These are phyloP conservation scores for Aquanectria penicillioides DNA, from an alignment of 2,329 filamentous ascomycete species.

Conservation along the genomic window DNA sequence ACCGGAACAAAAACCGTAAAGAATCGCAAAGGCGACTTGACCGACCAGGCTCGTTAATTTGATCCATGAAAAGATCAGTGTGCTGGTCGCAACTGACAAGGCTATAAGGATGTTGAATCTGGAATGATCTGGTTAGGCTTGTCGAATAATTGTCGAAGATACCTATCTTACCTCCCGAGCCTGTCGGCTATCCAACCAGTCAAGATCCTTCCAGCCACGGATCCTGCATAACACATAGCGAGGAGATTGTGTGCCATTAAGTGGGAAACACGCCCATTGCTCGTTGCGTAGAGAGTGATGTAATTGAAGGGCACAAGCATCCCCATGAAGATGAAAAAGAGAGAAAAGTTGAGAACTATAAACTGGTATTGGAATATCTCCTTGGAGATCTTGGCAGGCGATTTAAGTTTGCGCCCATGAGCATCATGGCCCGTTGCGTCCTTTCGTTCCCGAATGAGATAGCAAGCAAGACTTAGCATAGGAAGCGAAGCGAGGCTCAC, in stretches of 20 bases:
- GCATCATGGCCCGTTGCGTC: conserved; percentile 24
- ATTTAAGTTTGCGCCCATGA: conserved; percentile 16
- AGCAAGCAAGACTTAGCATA: conserved; percentile 39
- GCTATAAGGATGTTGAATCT: conserved; percentile 54
- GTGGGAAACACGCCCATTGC: conserved; percentile 55
- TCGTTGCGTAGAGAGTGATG: conserved; percentile 61
- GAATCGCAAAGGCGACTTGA: conserved; percentile 37
- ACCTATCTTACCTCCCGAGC: conserved; percentile 50
- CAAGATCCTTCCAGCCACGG: conserved; percentile 61
- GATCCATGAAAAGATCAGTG: conserved; percentile 46
- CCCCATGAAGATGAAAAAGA: conserved; percentile 43
- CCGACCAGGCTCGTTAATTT: conserved; percentile 28
- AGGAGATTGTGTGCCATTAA: conserved; percentile 69
- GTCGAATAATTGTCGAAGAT: neutral
- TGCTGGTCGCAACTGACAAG: conserved; percentile 33
- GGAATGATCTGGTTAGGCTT: neutral
- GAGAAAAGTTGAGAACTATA: conserved; percentile 29
- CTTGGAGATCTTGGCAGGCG: conserved; percentile 37
- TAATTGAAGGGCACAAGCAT: conserved; percentile 45
- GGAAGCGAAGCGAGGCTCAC: conserved; percentile 37
- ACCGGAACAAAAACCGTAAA: conserved; percentile 45
- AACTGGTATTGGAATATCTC: conserved; percentile 39
- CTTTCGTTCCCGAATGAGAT: conserved; percentile 42
- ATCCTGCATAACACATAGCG: conserved; percentile 69
- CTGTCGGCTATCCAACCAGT: conserved; percentile 63